phyloP scores from a whole-genome alignment of 306 rosid species.

The Prunus mume region DNA sequence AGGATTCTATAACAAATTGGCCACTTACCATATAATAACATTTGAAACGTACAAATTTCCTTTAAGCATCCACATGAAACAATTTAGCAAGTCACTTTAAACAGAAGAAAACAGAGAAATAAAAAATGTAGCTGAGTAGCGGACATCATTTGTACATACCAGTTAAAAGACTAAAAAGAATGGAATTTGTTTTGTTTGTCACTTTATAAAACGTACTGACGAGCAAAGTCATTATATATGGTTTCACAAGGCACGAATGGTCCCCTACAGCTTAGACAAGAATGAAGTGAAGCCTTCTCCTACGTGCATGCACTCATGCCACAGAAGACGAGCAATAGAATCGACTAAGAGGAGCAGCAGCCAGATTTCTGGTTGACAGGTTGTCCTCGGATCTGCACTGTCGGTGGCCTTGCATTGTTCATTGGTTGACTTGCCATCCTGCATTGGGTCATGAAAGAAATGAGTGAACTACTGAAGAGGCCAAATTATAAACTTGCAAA shows the following conservation, averaged over 20 bases:
- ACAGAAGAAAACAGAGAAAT: conserved; percentile 10
- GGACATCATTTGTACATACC: conserved; percentile 38
- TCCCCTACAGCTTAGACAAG: conserved; percentile 22
- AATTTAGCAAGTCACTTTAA: conserved; percentile 8
- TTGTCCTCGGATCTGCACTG: conserved; percentile 55
- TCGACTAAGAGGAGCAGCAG: conserved; percentile 53
- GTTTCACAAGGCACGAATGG: background rate
- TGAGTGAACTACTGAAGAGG: background rate
- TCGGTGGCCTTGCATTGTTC: conserved; percentile 50
- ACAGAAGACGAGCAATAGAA: background rate
- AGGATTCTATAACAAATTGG: background rate
- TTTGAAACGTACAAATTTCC: background rate
- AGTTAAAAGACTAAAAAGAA: conserved; percentile 34
- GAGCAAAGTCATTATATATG: conserved; percentile 10
- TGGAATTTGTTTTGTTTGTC: conserved; percentile 12
- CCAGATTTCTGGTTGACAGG: conserved; percentile 61
- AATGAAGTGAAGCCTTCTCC: background rate
- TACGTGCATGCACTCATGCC: conserved; percentile 19
- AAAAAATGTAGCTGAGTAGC: conserved; percentile 7
- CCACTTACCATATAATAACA: background rate
- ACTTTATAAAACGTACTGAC: conserved; percentile 15
- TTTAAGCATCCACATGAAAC: conserved; percentile 16
- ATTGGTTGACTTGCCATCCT: conserved; percentile 64
- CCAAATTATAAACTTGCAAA: background rate
- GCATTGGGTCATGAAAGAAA: background rate